These are phyloP conservation scores for Phytophthora europaea DNA, from an alignment of 352 stramenopile species.

Conservation along the genomic window DNA sequence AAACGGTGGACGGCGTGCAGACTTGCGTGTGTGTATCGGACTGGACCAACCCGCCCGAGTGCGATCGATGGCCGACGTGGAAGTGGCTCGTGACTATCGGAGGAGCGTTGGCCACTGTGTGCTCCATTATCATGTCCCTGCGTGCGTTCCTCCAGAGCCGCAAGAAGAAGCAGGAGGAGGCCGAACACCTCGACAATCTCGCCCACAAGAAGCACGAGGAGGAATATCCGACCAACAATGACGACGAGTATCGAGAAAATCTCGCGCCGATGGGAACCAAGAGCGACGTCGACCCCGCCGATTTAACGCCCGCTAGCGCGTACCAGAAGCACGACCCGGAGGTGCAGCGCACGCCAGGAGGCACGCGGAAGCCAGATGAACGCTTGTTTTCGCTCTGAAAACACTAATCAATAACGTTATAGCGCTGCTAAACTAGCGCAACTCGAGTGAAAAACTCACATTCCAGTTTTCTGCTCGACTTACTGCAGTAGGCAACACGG, in stretches of 20 bases:
- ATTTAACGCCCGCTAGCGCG: slow-evolving; percentile 40
- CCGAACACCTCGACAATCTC: slow-evolving; percentile 23
- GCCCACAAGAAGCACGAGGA: slow-evolving; percentile 26
- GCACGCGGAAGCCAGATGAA: slow-evolving; percentile 36
- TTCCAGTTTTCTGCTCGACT: background rate
- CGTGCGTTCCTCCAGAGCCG: slow-evolving; percentile 56
- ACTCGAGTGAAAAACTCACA: background rate
- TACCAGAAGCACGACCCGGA: slow-evolving; percentile 46
- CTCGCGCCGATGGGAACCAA: slow-evolving; percentile 29
- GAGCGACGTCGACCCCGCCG: slow-evolving; percentile 45
- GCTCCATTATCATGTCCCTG: slow-evolving; percentile 64
- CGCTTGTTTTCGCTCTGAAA: slow-evolving; percentile 48
- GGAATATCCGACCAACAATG: slow-evolving; percentile 16
- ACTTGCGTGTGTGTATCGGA: slow-evolving; percentile 70
- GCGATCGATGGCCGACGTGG: slow-evolving; percentile 58
- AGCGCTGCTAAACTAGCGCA: slow-evolving; percentile 15
- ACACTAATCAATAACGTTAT: slow-evolving; percentile 33
- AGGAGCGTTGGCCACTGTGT: slow-evolving; percentile 60
- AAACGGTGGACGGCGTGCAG: slow-evolving; percentile 43
- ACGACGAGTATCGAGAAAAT: slow-evolving; percentile 23
- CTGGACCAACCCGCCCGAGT: slow-evolving; percentile 67
- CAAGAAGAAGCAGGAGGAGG: slow-evolving; percentile 44
- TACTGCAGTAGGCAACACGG: background rate
- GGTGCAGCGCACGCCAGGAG: slow-evolving; percentile 20
- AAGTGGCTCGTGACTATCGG: slow-evolving; percentile 70